Conservation (phyloP, 148 eudicot genomes). For the Suaeda aralocaspica region DNA sequence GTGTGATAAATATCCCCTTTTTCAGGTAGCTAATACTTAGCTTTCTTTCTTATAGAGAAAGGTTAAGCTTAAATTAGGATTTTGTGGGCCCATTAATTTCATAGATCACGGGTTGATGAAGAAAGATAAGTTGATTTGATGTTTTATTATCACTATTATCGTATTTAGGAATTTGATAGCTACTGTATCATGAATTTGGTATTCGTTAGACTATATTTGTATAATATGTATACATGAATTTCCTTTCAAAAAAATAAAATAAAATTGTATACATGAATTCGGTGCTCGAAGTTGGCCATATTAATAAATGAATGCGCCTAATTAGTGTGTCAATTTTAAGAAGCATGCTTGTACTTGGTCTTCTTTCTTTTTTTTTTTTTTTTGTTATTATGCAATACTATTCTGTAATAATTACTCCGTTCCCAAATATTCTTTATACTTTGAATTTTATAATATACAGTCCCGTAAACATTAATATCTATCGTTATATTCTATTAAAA, state of each 20-base stretch:
- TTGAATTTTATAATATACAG: too few relatives aligned
- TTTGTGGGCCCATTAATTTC: constrained; percentile 17
- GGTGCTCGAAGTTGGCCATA: too few relatives aligned
- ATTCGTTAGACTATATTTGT: background rate
- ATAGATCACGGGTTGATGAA: constrained; percentile 14
- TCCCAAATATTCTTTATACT: too few relatives aligned
- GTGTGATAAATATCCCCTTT: background rate
- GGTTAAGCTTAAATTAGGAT: constrained; percentile 10
- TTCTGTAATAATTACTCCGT: too few relatives aligned
- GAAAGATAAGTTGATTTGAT: constrained; percentile 22
- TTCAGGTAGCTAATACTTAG: background rate
- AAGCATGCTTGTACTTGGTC: background rate
- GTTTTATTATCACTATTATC: constrained; percentile 12
- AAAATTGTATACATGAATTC: too few relatives aligned
- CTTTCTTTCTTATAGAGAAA: background rate
- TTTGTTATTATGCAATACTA: too few relatives aligned
- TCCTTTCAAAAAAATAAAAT: too few relatives aligned
- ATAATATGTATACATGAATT: background rate
- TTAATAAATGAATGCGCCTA: background rate
- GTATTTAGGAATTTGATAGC: background rate
- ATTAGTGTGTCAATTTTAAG: constrained; percentile 15
- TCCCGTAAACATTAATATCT: too few relatives aligned
- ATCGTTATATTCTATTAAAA: too few relatives aligned
- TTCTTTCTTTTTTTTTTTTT: too few relatives aligned
- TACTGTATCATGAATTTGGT: background rate